Evolutionary conservation across 192 early-diverging fungal genomes (phyloP).

Genomic region (Diversispora epigaea): DNA sequence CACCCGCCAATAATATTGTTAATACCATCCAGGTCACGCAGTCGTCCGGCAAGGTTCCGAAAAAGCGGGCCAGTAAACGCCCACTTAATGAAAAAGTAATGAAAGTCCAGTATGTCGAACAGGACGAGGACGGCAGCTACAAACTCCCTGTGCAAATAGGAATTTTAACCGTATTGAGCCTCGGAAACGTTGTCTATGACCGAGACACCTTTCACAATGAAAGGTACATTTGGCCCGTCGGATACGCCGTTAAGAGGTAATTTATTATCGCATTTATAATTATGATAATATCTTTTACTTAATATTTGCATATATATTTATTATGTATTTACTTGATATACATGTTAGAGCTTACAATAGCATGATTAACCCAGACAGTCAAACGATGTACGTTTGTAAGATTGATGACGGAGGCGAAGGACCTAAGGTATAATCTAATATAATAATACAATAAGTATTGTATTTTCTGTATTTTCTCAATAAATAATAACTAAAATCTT

Average conservation of each 20-base stretch:
- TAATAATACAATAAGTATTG: neutral
- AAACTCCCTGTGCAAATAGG: conserved; percentile 79
- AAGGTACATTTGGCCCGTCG: conserved; percentile 90
- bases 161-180: conserved; percentile 67
- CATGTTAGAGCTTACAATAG: conserved; percentile 48
- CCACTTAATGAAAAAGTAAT: conserved; percentile 29
- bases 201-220: conserved; percentile 81
- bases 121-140: conserved; percentile 64
- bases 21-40: conserved; percentile 21
- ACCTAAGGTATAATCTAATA: conserved; percentile 45
- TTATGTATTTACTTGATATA: no score
- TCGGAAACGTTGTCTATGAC: conserved; percentile 77
- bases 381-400: conserved; percentile 72
- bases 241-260: conserved; percentile 62
- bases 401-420: conserved; percentile 77
- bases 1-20: conserved; percentile 20
- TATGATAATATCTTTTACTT: no score
- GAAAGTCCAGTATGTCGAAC: conserved; percentile 48
- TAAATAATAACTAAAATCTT: no score
- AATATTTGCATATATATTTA: no score
- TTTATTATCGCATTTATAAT: no score
- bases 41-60: conserved; percentile 5
- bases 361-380: conserved; percentile 49
- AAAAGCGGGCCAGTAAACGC: conserved; percentile 29
- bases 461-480: no score